Base-by-base conservation (phyloP, 768 basidiomycete species). In the Phylloporus rhodoxanthus region DNA sequence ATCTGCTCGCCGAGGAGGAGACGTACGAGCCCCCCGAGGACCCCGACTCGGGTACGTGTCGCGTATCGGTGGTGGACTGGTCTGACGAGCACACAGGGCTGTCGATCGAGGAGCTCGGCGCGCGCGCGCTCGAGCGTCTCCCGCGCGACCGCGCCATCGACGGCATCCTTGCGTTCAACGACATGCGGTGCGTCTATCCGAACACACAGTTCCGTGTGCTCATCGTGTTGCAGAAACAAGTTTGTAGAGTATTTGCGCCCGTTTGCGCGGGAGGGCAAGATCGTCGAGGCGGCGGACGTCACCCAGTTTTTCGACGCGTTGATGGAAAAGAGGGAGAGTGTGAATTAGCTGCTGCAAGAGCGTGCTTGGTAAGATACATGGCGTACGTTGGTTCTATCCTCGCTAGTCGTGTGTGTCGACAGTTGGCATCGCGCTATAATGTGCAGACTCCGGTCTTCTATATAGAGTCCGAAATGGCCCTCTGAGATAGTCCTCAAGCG, bases 1-100 rank as follows among this genome's bases (percentile, higher is more conserved):
- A 29, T 29, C 7, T 29, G 10, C 28, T 29, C 9, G 4, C 28
- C 9, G 28, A 29, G 28, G 28, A 29, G 28, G 90, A 91, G 54
- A 87, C 0, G 10, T 91, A 88, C 53, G 85, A 89, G 62, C 87
- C 86, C 1, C 90, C 89, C 4, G 82, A 87, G 59, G 90, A 91
- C 66, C 90, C 90, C 9, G 90, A 92, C 62, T 88, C 82, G 53
- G 81, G 89, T 82, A 51, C n/a, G 52, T 36, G 8, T 32, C 8
- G 4, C 19, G 9, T 6, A 20, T 4, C 9, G 13, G 3, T 13
- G 10, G 8, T 17, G 14, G 10, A 7, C 34, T 2, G 2, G 25
- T 20, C 9, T 5, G 5, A 37, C 41, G 51, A 9, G 11, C 5
- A 11, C 9, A 8, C 37, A 88, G 88, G 80, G 21, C 70, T 90